Evolutionary conservation across 371 early-diverging fungal species (phyloP).

Genomic region (Zancudomyces culisetae): DNA sequence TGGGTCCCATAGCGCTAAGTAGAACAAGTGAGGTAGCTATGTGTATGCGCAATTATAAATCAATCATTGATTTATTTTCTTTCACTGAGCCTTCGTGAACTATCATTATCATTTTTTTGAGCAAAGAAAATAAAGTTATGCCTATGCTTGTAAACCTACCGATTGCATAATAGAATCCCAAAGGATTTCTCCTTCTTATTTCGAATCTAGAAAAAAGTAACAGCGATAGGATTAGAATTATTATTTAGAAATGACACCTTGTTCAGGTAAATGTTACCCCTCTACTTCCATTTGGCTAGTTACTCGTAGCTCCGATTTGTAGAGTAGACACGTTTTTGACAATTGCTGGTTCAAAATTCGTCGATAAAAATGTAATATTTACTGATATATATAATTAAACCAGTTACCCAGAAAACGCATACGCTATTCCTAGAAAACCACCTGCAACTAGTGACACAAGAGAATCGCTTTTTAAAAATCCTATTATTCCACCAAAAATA

Average conservation of each 20-base stretch:
- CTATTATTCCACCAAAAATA: background rate
- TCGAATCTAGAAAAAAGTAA: background rate
- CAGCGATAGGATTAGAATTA: no score
- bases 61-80: background rate
- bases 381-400: no score
- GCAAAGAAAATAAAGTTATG: background rate
- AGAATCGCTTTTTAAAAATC: background rate
- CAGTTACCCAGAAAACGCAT: background rate
- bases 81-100: no score
- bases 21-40: background rate
- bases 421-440: background rate
- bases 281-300: no score
- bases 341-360: no score
- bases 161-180: background rate
- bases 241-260: no score
- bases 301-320: no score
- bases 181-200: background rate
- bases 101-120: no score
- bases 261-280: no score
- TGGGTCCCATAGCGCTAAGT: background rate
- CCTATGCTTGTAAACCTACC: background rate
- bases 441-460: background rate
- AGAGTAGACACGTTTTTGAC: no score
- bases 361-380: no score
- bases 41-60: background rate